A percentile compares a stretch with the other conserved stretches of the same genome.
Conservation (phyloP, 495 filamentous ascomycete species). For the Opeltia flavorubescens region DNA sequence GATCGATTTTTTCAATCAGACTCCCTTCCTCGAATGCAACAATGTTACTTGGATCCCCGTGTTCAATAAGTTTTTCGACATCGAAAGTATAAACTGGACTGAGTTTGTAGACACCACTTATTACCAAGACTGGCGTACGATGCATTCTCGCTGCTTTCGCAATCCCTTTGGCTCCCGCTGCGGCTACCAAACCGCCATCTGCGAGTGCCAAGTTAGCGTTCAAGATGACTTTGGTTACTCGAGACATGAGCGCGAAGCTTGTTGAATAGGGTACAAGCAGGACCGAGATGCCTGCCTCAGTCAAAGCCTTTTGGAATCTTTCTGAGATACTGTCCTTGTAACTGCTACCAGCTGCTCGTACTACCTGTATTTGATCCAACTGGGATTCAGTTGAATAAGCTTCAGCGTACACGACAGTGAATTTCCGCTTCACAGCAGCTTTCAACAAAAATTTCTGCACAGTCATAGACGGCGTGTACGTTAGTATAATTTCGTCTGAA, state of each 20-base stretch:
- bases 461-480: conserved; percentile 62
- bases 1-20: conserved; percentile 59
- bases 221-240: conserved; percentile 86
- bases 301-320: conserved; percentile 60
- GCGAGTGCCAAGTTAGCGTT: conserved; percentile 73
- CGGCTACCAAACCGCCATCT: conserved; percentile 70
- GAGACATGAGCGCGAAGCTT: conserved; percentile 81
- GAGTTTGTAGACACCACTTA: conserved; percentile 79
- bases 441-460: conserved; percentile 77
- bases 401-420: conserved; percentile 72
- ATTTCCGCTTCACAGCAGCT: conserved; percentile 71
- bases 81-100: conserved; percentile 78
- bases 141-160: conserved; percentile 70
- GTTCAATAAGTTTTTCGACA: conserved; percentile 62
- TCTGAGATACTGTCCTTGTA: conserved; percentile 36
- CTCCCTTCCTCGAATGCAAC: conserved; percentile 60
- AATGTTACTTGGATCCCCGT: conserved; percentile 61
- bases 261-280: conserved; percentile 72
- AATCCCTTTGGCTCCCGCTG: conserved; percentile 63
- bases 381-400: conserved; percentile 54
- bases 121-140: conserved; percentile 66
- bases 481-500: conserved; percentile 77
- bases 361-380: conserved; percentile 42
- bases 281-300: conserved; percentile 60
- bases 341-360: conserved; percentile 30